A percentile compares a stretch with the other conserved stretches of the same genome.
These are phyloP conservation scores for Torrubiella hemipterigena DNA, from an alignment of 2,329 filamentous ascomycete species.

Conservation along the genomic window DNA sequence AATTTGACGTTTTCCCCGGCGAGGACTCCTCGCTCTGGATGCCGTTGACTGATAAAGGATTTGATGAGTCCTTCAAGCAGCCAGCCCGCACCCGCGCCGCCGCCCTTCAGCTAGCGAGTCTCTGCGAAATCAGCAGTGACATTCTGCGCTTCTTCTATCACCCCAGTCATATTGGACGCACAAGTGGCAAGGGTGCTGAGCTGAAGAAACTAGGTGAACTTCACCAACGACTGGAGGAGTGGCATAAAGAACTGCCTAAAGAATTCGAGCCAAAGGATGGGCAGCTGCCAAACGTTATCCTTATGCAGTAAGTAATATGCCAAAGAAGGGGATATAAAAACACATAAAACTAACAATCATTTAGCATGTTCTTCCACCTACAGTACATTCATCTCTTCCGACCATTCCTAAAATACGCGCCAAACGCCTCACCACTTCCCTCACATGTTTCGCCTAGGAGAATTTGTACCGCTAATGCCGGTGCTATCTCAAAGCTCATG, in stretches of 20 bases:
- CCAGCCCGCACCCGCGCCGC: constrained; percentile 74
- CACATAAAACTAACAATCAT: constrained; percentile 10
- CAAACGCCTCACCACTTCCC: constrained; percentile 69
- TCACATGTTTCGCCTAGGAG: constrained; percentile 81
- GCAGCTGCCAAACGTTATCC: constrained; percentile 68
- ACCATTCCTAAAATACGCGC: constrained; percentile 85
- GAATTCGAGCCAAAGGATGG: constrained; percentile 87
- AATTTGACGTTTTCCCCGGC: constrained; percentile 79
- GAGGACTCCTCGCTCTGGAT: constrained; percentile 83
- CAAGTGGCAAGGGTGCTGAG: constrained; percentile 66
- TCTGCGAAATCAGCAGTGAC: constrained; percentile 92
- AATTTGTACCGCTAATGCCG: constrained; percentile 81
- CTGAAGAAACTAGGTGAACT: constrained; percentile 88
- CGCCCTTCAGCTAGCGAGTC: constrained; percentile 65
- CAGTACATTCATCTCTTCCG: constrained; percentile 93
- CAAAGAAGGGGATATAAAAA: background rate
- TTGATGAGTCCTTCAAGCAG: constrained; percentile 60
- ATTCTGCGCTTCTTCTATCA: constrained; percentile 86
- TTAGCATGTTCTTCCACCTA: constrained; percentile 93
- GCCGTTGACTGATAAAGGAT: constrained; percentile 76
- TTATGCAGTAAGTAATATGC: constrained; percentile 66
- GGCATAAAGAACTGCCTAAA: constrained; percentile 71
- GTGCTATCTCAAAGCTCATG: constrained; percentile 85
- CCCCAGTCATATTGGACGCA: constrained; percentile 51
- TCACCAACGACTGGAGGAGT: constrained; percentile 79